phyloP scores from a whole-genome alignment of 305 asterid genomes.

The Fraxinus greggii region DNA sequence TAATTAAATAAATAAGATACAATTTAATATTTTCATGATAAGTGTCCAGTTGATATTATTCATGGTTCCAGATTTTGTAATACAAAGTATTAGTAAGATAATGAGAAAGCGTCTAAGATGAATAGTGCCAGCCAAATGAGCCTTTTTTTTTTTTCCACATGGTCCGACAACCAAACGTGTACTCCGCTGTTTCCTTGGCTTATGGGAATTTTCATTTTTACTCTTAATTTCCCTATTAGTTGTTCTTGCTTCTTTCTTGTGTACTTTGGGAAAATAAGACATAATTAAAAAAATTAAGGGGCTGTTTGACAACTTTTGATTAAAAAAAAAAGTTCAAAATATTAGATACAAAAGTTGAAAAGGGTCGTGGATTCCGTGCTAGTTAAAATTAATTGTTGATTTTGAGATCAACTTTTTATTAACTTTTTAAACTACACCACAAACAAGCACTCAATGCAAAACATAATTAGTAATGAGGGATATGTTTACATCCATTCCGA shows the following conservation, averaged over 20 bases:
- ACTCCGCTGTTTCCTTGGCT: conserved; percentile 11
- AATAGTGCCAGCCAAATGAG: neutral
- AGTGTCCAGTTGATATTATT: neutral
- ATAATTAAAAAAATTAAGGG: neutral
- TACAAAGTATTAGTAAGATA: neutral
- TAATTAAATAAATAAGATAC: neutral
- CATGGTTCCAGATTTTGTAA: neutral
- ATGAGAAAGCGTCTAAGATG: conserved; percentile 15
- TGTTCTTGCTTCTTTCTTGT: neutral
- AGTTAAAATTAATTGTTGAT: neutral
- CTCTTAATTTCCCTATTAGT: neutral
- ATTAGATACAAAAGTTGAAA: neutral
- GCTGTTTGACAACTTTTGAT: neutral
- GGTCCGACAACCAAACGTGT: conserved; percentile 20
- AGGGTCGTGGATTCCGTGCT: neutral
- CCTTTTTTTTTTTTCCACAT: neutral
- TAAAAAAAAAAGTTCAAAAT: no score
- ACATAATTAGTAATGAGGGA: neutral
- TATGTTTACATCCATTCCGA: neutral
- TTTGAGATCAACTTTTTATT: no score
- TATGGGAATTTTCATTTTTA: neutral
- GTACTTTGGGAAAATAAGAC: neutral
- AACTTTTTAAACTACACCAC: neutral
- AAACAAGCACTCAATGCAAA: neutral
- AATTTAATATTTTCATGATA: neutral